phyloP scores from a whole-genome alignment of 768 basidiomycete genomes.

The Suillus tomentosus region DNA sequence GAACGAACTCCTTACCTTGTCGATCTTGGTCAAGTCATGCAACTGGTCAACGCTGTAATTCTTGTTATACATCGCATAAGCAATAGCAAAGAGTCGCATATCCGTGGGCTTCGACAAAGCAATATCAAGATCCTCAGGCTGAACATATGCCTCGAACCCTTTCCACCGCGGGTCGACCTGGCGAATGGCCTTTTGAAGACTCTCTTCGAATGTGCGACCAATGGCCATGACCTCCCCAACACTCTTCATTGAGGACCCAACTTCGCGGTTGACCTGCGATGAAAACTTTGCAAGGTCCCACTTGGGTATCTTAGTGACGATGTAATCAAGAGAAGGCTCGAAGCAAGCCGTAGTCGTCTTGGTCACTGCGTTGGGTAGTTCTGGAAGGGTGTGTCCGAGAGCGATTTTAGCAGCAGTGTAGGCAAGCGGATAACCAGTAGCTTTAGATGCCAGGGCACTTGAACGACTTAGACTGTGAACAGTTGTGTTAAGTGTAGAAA shows the following conservation, averaged over 20 bases:
- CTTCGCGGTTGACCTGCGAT: slow-evolving; percentile 87
- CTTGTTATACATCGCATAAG: slow-evolving; percentile 96
- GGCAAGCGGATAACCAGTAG: slow-evolving; percentile 97
- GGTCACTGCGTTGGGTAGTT: slow-evolving; percentile 97
- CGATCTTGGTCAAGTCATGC: slow-evolving; percentile 96
- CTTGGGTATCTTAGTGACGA: slow-evolving; percentile 99
- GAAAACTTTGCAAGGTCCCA: slow-evolving; percentile 99
- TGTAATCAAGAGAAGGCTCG: slow-evolving; percentile 98
- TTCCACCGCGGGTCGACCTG: slow-evolving; percentile 97
- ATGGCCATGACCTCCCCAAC: slow-evolving; percentile 99
- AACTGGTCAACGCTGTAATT: slow-evolving; percentile 87
- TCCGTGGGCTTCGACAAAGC: slow-evolving; percentile 88
- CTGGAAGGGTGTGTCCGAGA: slow-evolving; percentile 94
- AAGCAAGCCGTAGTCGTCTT: slow-evolving; percentile 99
- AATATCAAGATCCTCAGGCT: slow-evolving; percentile 81
- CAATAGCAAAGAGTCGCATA: slow-evolving; percentile 94
- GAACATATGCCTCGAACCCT: slow-evolving; percentile 94
- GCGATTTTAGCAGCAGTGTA: slow-evolving; percentile 99
- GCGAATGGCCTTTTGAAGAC: slow-evolving; percentile 96
- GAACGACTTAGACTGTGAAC: slow-evolving; percentile 73
- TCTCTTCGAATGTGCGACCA: slow-evolving; percentile 98
- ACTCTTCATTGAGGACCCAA: slow-evolving; percentile 98
- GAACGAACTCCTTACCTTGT: slow-evolving; percentile 63
- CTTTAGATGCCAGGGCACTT: slow-evolving; percentile 96
- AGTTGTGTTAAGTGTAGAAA: slow-evolving; percentile 5